Evolutionary conservation across 208 protist species (phyloP).

Genomic region (Phytomonas sp.): DNA sequence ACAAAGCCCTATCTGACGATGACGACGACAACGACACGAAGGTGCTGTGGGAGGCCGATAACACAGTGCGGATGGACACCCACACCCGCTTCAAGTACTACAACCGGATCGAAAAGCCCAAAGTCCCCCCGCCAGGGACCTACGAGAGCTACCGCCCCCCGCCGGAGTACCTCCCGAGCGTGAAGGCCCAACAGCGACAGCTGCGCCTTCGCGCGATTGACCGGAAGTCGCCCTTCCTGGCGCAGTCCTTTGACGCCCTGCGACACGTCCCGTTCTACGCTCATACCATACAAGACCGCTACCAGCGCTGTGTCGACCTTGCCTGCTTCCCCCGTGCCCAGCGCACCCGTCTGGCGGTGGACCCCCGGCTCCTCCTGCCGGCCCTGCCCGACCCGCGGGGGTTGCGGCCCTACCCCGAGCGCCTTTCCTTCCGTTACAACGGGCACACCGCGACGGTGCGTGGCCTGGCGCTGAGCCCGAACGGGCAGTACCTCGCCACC

Average conservation of each 20-base stretch:
- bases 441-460: slow-evolving; percentile 93
- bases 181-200: slow-evolving; percentile 86
- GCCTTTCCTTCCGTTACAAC: slow-evolving; percentile 92
- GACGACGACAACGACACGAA: slow-evolving; percentile 26
- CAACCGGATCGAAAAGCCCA: slow-evolving; percentile 77
- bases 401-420: slow-evolving; percentile 98
- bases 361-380: slow-evolving; percentile 95
- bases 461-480: slow-evolving; percentile 91
- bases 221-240: slow-evolving; percentile 91
- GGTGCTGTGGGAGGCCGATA: slow-evolving; percentile 76
- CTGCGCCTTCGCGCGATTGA: slow-evolving; percentile 84
- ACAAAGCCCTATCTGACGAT: slow-evolving; percentile 20
- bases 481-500: slow-evolving; percentile 96
- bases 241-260: slow-evolving; percentile 88
- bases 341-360: slow-evolving; percentile 85
- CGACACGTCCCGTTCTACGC: slow-evolving; percentile 94
- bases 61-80: slow-evolving; percentile 75
- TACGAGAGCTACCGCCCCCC: slow-evolving; percentile 98
- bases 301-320: slow-evolving; percentile 98
- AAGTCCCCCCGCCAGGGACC: slow-evolving; percentile 85
- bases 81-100: slow-evolving; percentile 84
- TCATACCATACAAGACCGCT: slow-evolving; percentile 95
- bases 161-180: slow-evolving; percentile 94
- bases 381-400: slow-evolving; percentile 96
- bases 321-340: slow-evolving; percentile 95